Evolutionary conservation across 1,139 yeast species (phyloP), one percentile per base, ranked within the genome.

Genomic region (Insectozyma bohioensis): DNA sequence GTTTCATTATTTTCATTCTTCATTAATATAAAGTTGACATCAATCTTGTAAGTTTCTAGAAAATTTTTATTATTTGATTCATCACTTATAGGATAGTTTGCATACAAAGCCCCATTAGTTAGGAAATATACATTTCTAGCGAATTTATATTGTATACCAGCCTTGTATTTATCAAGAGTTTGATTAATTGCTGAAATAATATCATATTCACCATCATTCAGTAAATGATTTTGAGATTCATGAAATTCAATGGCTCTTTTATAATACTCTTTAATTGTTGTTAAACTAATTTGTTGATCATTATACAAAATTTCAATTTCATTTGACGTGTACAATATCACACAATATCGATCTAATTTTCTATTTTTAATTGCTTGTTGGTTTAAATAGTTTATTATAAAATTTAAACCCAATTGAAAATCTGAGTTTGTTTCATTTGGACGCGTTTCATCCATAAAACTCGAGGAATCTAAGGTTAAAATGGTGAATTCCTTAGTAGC

Each of bases 91-190:
- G 22, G 12, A 4, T 19, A 14, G 6, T 28, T 22, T 1, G 35
- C 12, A 5, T 28, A 8, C 2, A 29, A 16, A 3, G 39, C 28
- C 15, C 41, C 72, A 39, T 69, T 66, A 8, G 83, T 67, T 12
- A 78, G 51, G 5, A 80, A 57, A 20, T 72, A 62, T 19, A 80
- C 51, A 43, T 59, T 64, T n/a, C 73, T 43, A 1, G 49, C 42
- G 42, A 53, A 67, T 35, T 59, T 56, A 24, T 61, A 55, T 12
- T 21, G 30, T 6, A 19, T 21, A 3, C n/a, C 14, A 2, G 15
- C 13, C 27, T 51, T 47, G 47, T 65, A 57, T 15, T 57, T 40
- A 12, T 58, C 62, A 4, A 63, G 43, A 0, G 64, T 69, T 14
- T 54, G 50, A 13, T 52, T 40, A 22, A 63, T 41, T 5, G 64